Conservation (phyloP, 805 yeast genomes). For the Maudiozyma turicensis region DNA sequence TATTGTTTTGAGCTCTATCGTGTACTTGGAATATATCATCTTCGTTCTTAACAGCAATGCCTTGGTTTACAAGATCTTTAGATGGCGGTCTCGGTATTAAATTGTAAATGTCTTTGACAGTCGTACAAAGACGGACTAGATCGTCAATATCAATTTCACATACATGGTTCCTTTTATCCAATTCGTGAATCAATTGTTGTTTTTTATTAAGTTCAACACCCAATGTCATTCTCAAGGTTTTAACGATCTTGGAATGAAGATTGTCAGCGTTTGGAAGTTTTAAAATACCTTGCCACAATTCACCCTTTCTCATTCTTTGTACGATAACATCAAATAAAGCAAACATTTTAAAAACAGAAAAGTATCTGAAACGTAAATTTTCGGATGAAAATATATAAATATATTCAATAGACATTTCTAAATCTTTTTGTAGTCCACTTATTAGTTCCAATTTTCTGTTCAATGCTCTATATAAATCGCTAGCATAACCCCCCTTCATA, state of each 20-base stretch:
- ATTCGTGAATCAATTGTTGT: slow-evolving; percentile 11
- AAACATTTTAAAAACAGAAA: slow-evolving; percentile 25
- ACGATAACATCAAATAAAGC: slow-evolving; percentile 24
- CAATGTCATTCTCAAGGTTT: slow-evolving; percentile 18
- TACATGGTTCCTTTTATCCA: slow-evolving; percentile 15
- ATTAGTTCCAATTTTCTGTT: slow-evolving; percentile 14
- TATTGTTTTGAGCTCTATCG: not conserved
- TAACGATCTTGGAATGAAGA: slow-evolving; percentile 15
- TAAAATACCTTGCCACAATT: slow-evolving; percentile 17
- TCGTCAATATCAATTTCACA: slow-evolving; percentile 7
- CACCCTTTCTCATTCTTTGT: slow-evolving; percentile 23
- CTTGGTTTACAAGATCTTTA: not conserved
- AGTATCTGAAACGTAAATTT: slow-evolving; percentile 23
- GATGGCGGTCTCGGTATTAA: slow-evolving; percentile 2
- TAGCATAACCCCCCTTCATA: not conserved
- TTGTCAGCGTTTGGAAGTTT: slow-evolving; percentile 12
- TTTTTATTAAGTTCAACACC: slow-evolving; percentile 18
- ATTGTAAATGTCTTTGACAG: slow-evolving; percentile 4
- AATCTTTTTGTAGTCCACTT: slow-evolving; percentile 15
- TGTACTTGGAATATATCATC: not conserved
- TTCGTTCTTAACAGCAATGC: not conserved
- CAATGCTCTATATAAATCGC: slow-evolving; percentile 1
- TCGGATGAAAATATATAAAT: slow-evolving; percentile 18
- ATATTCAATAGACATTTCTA: slow-evolving; percentile 20
- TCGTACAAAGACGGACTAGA: slow-evolving; percentile 4